These are phyloP conservation scores for Penicillium ucsense DNA, from an alignment of 495 filamentous ascomycete species.

Conservation along the genomic window DNA sequence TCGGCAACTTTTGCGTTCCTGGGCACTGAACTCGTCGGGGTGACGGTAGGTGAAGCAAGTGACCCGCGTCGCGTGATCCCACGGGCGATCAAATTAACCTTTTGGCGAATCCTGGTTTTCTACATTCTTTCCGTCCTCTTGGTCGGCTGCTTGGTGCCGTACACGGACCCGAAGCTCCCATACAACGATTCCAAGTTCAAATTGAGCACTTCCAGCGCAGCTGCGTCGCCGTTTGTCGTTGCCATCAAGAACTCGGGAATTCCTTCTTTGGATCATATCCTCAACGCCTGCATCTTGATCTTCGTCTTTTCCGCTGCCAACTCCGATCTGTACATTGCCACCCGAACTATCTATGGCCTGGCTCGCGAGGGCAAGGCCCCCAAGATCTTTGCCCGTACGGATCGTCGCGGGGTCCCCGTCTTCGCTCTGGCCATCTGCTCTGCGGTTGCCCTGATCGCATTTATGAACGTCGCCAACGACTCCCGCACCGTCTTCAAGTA, in stretches of 20 bases:
- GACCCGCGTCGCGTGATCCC: constrained; percentile 71
- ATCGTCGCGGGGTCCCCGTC: constrained; percentile 67
- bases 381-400: constrained; percentile 56
- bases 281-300: constrained; percentile 62
- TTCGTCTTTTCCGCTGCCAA: constrained; percentile 77
- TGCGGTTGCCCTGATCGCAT: constrained; percentile 58
- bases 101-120: constrained; percentile 79
- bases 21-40: constrained; percentile 75
- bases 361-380: constrained; percentile 71
- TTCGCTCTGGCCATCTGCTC: constrained; percentile 54
- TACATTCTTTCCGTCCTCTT: constrained; percentile 51
- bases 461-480: constrained; percentile 64
- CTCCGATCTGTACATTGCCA: constrained; percentile 67
- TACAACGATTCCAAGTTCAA: constrained; percentile 18
- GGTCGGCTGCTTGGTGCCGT: constrained; percentile 47
- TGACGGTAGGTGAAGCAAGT: constrained; percentile 61
- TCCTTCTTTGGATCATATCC: constrained; percentile 40
- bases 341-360: constrained; percentile 70
- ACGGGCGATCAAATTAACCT: constrained; percentile 66
- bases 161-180: constrained; percentile 43
- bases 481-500: constrained; percentile 66
- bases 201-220: constrained; percentile 26
- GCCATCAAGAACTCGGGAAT: constrained; percentile 48
- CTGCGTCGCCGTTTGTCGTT: constrained; percentile 55
- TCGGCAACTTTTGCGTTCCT: constrained; percentile 76